Percentiles rank a stretch among this genome's conserved stretches.
These are phyloP conservation scores for Durio zibethinus DNA, from an alignment of 345 rosid genomes.

Conservation along the genomic window DNA sequence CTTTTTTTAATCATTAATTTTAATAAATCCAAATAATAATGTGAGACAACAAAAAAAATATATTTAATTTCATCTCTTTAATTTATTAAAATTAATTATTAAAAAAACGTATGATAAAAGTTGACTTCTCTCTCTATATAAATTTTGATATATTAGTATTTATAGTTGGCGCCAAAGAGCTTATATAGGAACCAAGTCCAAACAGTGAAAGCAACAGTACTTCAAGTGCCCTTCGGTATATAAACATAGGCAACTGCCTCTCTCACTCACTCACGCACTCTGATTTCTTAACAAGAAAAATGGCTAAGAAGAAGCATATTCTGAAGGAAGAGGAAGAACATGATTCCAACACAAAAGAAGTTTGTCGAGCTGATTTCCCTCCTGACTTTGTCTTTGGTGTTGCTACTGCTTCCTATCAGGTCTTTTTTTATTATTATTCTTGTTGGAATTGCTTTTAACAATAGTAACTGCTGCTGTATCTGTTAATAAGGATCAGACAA, in stretches of 20 bases:
- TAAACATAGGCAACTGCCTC: background rate
- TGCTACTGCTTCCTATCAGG: slow-evolving; percentile 63
- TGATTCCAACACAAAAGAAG: background rate
- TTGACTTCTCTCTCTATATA: no score
- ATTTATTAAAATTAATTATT: no score
- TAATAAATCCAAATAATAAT: no score
- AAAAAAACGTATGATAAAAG: no score
- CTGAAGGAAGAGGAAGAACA: background rate
- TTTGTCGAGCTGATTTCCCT: slow-evolving; percentile 41
- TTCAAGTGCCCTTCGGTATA: background rate
- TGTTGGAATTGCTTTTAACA: background rate
- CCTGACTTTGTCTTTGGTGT: slow-evolving; percentile 54
- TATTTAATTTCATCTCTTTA: no score
- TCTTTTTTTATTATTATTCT: background rate
- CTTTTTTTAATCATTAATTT: no score
- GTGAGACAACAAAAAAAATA: no score
- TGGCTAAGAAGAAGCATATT: slow-evolving; percentile 13
- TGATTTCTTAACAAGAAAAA: background rate
- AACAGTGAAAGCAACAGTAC: background rate
- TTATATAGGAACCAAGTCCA: background rate
- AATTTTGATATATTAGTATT: no score
- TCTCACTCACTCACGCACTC: no score
- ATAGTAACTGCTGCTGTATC: background rate
- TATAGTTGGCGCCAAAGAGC: background rate
- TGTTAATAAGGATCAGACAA: no score